Base-by-base conservation (phyloP, 2,329 filamentous ascomycete genomes). In the Lasiodiplodia theobromae region DNA sequence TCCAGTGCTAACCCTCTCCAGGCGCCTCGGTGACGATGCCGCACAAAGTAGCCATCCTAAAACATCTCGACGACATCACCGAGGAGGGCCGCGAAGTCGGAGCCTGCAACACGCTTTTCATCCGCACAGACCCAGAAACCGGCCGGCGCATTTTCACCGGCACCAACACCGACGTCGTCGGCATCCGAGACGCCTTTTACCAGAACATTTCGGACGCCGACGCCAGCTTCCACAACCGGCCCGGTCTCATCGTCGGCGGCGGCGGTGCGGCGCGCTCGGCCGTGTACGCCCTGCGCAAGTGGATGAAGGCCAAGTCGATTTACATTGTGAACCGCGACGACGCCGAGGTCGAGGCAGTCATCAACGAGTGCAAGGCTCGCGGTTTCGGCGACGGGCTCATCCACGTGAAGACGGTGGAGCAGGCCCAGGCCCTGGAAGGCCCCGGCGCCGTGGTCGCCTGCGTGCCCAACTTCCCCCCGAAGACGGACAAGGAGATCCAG, bases 1-100 rank as follows among this genome's bases (percentile, higher is more conserved):
- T 37, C 8, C 31, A 34, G 11, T 16, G 23, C 44, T 68, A 28
- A 68, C 66, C 4, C 25, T 11, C 67, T 71, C 16, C 71, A 87
- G 90, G 90, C 67, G 88, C 90, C 25, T 88, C 90, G 3, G 89
- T 95, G 47, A 95, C 92, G 23, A 96, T 95, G 92, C 92, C 92
- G 0, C 89, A 93, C 83, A 95, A 96, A 79, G 87, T 95, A 31
- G 85, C 88, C 73, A 93, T 95, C 76, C 87, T 94, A 69, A 84
- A 87, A 0, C 85, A 92, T 72, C 85, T 95, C 10, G 92, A 95
- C 75, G 87, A 89, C 66, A 82, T 94, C 47, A 93, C 91, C 7
- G 86, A 88, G 25, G 91, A 94, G 79, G 92, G 88, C 72, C 85
- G 86, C 62, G 88, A 90, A 44, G 90, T 94, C 25, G 92, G 92